Percentiles rank a stretch among this genome's conserved stretches.
phyloP scores from a whole-genome alignment of 257 asterid species.

The Gynochthodes officinalis region DNA sequence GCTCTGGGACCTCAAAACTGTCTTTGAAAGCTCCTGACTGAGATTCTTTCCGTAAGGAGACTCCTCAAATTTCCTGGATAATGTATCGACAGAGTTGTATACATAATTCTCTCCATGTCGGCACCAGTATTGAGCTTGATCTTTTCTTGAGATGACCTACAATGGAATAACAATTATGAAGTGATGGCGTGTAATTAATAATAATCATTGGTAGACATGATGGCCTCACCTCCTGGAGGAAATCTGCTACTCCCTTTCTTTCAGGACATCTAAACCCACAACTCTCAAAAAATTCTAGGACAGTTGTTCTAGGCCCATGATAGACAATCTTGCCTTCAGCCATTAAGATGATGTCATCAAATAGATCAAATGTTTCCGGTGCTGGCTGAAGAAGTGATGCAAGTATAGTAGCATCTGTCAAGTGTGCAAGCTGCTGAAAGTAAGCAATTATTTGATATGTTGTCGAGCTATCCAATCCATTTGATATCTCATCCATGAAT shows the following conservation, averaged over 20 bases:
- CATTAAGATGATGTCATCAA: conserved; percentile 52
- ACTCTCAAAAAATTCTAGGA: conserved; percentile 40
- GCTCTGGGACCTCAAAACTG: conserved; percentile 39
- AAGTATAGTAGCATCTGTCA: conserved; percentile 45
- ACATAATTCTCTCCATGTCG: conserved; percentile 22
- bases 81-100: conserved; percentile 33
- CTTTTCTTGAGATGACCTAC: conserved; percentile 49
- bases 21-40: conserved; percentile 29
- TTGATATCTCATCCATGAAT: conserved; percentile 61
- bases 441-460: conserved; percentile 47
- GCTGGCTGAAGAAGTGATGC: conserved; percentile 63
- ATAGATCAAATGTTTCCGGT: conserved; percentile 55
- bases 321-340: conserved; percentile 53
- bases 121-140: conserved; percentile 55
- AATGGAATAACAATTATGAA: not conserved
- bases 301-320: conserved; percentile 44
- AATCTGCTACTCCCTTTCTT: conserved; percentile 67
- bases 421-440: conserved; percentile 49
- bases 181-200: not conserved
- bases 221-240: conserved; percentile 51
- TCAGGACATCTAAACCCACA: conserved; percentile 59
- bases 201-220: not conserved
- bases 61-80: conserved; percentile 35
- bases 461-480: conserved; percentile 61
- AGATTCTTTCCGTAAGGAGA: conserved; percentile 35